phyloP scores from a whole-genome alignment of 257 asterid genomes.

The Agastache rugosa region DNA sequence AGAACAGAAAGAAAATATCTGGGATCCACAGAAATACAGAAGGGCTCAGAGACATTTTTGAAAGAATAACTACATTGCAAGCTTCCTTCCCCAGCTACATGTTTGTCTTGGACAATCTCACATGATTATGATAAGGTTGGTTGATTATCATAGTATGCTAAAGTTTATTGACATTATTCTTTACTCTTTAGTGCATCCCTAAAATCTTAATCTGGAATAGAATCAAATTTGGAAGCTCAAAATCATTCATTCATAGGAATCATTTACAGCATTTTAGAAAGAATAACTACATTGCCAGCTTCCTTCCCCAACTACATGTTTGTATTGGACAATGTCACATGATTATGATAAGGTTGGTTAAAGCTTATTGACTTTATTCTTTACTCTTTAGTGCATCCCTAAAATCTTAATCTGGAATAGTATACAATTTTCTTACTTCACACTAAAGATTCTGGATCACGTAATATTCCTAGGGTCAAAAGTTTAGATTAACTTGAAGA shows the following conservation, averaged over 20 bases:
- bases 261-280: constrained; percentile 4
- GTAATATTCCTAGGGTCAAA: background rate
- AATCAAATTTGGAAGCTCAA: background rate
- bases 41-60: background rate
- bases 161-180: background rate
- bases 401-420: background rate
- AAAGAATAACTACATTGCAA: background rate
- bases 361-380: background rate
- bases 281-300: background rate
- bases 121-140: background rate
- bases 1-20: background rate
- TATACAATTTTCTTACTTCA: background rate
- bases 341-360: constrained; percentile 6
- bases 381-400: background rate
- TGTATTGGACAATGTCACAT: background rate
- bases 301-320: background rate
- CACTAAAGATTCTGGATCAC: constrained; percentile 13
- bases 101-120: background rate
- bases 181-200: background rate
- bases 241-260: background rate
- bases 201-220: background rate
- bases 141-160: no score
- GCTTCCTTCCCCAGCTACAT: background rate
- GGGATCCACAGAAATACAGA: background rate
- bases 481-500: constrained; percentile 1